Conservation (phyloP, 1,139 yeast genomes). For the Candida mesenterica region DNA sequence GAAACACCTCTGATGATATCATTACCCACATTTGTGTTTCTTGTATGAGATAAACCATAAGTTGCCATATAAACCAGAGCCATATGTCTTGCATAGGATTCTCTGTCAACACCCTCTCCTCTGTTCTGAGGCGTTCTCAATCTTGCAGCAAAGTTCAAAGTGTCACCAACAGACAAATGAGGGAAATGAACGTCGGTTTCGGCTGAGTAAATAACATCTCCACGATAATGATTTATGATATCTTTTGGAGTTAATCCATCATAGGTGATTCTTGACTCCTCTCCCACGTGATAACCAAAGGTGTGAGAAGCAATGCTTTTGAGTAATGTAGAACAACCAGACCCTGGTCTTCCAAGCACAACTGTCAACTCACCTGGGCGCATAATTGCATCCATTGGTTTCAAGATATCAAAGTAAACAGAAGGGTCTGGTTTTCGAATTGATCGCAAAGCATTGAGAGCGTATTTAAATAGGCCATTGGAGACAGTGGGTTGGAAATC, state of each 20-base stretch:
- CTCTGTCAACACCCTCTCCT: conserved; percentile 27
- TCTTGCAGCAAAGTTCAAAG: conserved; percentile 27
- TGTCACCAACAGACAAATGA: conserved; percentile 27
- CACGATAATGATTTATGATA: conserved; percentile 22
- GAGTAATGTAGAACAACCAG: conserved; percentile 79
- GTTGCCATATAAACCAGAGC: conserved; percentile 22
- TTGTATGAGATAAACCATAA: conserved; percentile 21
- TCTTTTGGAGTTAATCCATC: conserved; percentile 22
- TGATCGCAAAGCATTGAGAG: conserved; percentile 14
- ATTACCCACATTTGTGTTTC: conserved; percentile 24
- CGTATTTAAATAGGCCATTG: conserved; percentile 39
- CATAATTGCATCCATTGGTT: conserved; percentile 66
- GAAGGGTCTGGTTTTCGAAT: conserved; percentile 22
- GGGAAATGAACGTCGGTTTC: conserved; percentile 29
- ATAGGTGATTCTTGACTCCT: conserved; percentile 42
- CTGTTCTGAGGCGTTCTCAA: conserved; percentile 28
- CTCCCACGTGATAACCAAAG: conserved; percentile 63
- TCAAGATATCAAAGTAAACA: conserved; percentile 52
- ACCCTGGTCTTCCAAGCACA: conserved; percentile 80
- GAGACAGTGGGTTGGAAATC: conserved; percentile 75
- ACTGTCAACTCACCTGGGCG: conserved; percentile 74
- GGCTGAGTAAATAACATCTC: conserved; percentile 29
- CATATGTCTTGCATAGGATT: conserved; percentile 20
- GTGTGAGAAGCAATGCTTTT: conserved; percentile 70
- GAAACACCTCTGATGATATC: conserved; percentile 26